Evolutionary conservation across 2,329 filamentous ascomycete genomes (phyloP), one percentile per base, ranked within the genome.

Genomic region (Alternaria burnsii): DNA sequence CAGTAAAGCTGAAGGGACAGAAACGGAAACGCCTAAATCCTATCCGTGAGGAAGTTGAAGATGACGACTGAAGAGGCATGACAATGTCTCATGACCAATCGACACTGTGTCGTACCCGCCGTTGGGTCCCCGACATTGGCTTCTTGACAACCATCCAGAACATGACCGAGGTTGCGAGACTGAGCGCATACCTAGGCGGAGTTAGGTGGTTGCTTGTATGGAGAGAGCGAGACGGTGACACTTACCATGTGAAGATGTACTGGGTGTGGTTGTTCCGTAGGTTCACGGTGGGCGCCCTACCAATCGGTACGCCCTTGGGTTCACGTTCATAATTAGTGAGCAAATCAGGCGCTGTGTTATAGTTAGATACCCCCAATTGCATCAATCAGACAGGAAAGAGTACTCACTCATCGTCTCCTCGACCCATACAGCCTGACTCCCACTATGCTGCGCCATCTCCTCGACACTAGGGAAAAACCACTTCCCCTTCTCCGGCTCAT

Each of bases 161-260:
- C 95, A 99, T 99, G 75, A 99, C 87, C 12, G 92, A 89, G 40
- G 95, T 99, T 58, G 94, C 94, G 41, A 90, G 79, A 58, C 88
- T 90, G 65, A 97, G 86, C 64, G 91, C 92, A 76, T 96, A 97
- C 93, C 93, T 97, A 68, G 28, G 16, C n/a, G 11, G 12, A 8
- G 43, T 76, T 56, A 75, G 70, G 56, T 36, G 26, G 6, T n/a
- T 14, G n/a, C 22, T 48, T 18, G 22, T 8, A 24, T 2, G 32
- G 38, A 34, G 20, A 41, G 38, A 28, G 40, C 36, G 56, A 34
- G 38, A 40, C 16, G 30, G 18, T 38, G 34, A 38, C 32, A 52
- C 89, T 75, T 87, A 98, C 95, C 95, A 99, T 68, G 95, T 99
- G 79, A 97, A 95, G 70, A 99, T 99, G 80, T 99, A 99, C 83